A percentile compares a stretch with the other conserved stretches of the same genome.
These are phyloP conservation scores for Rhodotorula kratochvilovae DNA, from an alignment of 768 basidiomycete genomes.

Conservation along the genomic window DNA sequence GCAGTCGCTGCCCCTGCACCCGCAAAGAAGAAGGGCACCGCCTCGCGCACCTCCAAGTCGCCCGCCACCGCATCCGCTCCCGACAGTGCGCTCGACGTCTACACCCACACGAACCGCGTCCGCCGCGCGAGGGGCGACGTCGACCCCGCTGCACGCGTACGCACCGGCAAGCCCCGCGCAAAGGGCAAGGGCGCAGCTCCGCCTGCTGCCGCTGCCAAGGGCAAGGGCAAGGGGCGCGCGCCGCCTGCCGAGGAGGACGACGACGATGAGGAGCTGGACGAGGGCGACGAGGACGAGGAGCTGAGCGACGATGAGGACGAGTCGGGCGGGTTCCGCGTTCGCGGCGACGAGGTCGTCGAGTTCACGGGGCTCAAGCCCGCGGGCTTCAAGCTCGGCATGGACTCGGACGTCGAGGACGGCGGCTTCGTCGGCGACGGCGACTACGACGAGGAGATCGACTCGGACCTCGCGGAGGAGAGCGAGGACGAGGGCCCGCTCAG, in stretches of 20 bases:
- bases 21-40: neutral
- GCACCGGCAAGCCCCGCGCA: neutral
- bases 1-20: neutral
- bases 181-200: slow-evolving; percentile 19
- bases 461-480: slow-evolving; percentile 64
- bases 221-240: slow-evolving; percentile 21
- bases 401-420: slow-evolving; percentile 42
- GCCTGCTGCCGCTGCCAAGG: slow-evolving; percentile 50
- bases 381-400: slow-evolving; percentile 50
- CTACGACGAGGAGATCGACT: slow-evolving; percentile 82
- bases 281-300: slow-evolving; percentile 51
- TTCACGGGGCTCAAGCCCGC: slow-evolving; percentile 34
- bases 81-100: slow-evolving; percentile 21
- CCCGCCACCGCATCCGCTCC: neutral
- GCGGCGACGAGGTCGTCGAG: slow-evolving; percentile 33
- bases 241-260: slow-evolving; percentile 45
- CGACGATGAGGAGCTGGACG: slow-evolving; percentile 54
- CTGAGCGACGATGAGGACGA: slow-evolving; percentile 47
- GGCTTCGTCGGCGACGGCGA: slow-evolving; percentile 51
- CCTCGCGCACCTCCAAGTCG: neutral
- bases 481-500: slow-evolving; percentile 55
- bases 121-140: slow-evolving; percentile 29
- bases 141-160: slow-evolving; percentile 26
- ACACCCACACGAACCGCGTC: slow-evolving; percentile 13
- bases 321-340: slow-evolving; percentile 43